Base-by-base conservation (phyloP, 768 basidiomycete species). In the Amanita molliuscula region DNA sequence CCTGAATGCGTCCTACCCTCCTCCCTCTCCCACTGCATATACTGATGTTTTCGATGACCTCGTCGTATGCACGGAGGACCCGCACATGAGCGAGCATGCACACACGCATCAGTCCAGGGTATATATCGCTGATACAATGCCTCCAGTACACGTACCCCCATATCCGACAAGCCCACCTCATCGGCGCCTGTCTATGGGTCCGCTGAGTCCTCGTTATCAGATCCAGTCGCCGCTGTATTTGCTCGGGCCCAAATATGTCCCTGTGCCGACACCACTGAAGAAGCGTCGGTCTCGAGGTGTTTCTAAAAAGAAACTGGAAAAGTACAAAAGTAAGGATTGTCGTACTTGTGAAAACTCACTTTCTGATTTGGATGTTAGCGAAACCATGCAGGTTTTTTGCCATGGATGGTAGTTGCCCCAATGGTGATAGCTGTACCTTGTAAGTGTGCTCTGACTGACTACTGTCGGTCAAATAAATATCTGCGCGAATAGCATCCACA, bases 371-470 rank as follows among this genome's bases (percentile, higher is more conserved):
- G 11, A 25, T 9, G 25, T 16, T 41, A 78, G 76, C 75, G 3
- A 77, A 77, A 52, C 70, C 68, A 18, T 78, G 76, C 59, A 71
- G 67, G 55, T 77, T 71, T 56, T 73, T 65, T 54, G 60, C 59
- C 31, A 47, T 55, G 2, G 66, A 61, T 33, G 67, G 66, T 11
- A 55, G 53, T 44, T 78, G 76, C 54, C 66, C 70, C 6, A 71
- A 66, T 50, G 76, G 76, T 9, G 65, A 70, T 46, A 65, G 58
- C 26, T 78, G 76, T 50, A 76, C 73, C 20, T 78, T 78, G 76
- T 77, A 35, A 60, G 76, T 61, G 43, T 36, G 42, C 6, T 42
- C 25, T 21, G 34, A 23, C 5, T n/a, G 38, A 20, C 38, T 44
- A n/a, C 11, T 31, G 37, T 25, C 48, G 48, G 20, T 20, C 44